Evolutionary conservation across 768 basidiomycete species (phyloP).

Genomic region (Thelephora aurantiotincta): DNA sequence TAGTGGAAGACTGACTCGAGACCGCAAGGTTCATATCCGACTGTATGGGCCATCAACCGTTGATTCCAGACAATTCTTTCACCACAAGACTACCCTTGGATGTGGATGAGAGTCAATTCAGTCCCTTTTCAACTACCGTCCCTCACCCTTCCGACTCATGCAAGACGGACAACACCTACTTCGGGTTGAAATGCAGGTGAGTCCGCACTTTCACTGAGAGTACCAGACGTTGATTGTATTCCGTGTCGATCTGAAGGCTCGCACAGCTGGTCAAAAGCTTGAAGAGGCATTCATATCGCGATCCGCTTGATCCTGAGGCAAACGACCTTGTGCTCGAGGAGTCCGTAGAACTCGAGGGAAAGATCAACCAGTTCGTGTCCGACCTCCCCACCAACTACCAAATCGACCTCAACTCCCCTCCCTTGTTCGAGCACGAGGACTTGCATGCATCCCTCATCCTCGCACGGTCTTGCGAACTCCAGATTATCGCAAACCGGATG

Average conservation of each 20-base stretch:
- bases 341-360: constrained; percentile 40
- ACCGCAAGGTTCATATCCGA: constrained; percentile 51
- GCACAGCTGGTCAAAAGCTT: constrained; percentile 50
- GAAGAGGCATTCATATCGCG: constrained; percentile 34
- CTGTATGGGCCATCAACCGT: constrained; percentile 45
- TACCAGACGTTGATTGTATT: background rate
- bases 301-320: constrained; percentile 18
- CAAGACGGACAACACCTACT: constrained; percentile 28
- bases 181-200: constrained; percentile 48
- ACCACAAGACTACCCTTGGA: constrained; percentile 42
- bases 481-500: constrained; percentile 43
- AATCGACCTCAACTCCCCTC: constrained; percentile 24
- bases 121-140: constrained; percentile 28
- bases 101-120: constrained; percentile 41
- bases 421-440: constrained; percentile 8
- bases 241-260: constrained; percentile 25
- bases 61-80: constrained; percentile 40
- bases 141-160: constrained; percentile 21
- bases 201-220: constrained; percentile 9
- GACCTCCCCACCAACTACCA: constrained; percentile 37
- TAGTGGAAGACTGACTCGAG: background rate
- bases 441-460: constrained; percentile 24
- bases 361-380: constrained; percentile 38
- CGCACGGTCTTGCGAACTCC: constrained; percentile 44
- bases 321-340: constrained; percentile 40